Base-by-base conservation (phyloP, 768 basidiomycete species). In the Candolleomyces efflorescens region DNA sequence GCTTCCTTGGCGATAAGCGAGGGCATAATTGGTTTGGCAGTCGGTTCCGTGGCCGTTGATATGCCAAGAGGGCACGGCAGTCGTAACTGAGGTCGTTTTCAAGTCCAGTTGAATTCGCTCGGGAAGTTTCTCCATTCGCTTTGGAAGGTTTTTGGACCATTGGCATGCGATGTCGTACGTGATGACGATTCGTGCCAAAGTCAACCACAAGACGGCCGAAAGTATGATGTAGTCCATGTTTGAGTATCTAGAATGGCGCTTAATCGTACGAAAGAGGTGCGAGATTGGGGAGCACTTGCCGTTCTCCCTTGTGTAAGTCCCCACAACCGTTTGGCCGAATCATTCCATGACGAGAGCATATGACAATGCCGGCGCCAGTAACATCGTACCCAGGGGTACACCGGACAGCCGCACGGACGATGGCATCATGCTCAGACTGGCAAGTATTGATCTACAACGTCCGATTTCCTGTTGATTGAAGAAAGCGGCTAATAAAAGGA, bases 141-240 rank as follows among this genome's bases (percentile, higher is more conserved):
- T 65, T 20, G 24, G 46, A 0, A 73, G 60, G 22, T 70, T 59
- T 1, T 58, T 55, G 22, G 57, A 59, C 69, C 69, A 73, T 27
- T 72, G 69, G 45, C 72, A 72, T 0, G 64, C 70, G 50, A 74
- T 71, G 50, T 74, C 69, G 51, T 75, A 75, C 0, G 68, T 69
- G 1, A 70, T 54, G 12, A 69, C 61, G 5, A 73, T 17, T 15
- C 52, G 24, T 0, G 55, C 47, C 3, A 64, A 12, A 0, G 39
- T 13, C 12, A 60, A 37, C 11, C 18, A n/a, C 3, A n/a, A 22
- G 4, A 70, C 24, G 51, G 59, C 65, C 1, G 59, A 66, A 9
- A 63, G 66, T 46, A 75, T 67, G 5, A 74, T 59, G 49, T 66
- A 75, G 51, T 75, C 73, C 64, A 74, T 75, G 59, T 75, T 75